These are phyloP conservation scores for Cladophialophora yegresii DNA, from an alignment of 2,329 filamentous ascomycete genomes.

Conservation along the genomic window DNA sequence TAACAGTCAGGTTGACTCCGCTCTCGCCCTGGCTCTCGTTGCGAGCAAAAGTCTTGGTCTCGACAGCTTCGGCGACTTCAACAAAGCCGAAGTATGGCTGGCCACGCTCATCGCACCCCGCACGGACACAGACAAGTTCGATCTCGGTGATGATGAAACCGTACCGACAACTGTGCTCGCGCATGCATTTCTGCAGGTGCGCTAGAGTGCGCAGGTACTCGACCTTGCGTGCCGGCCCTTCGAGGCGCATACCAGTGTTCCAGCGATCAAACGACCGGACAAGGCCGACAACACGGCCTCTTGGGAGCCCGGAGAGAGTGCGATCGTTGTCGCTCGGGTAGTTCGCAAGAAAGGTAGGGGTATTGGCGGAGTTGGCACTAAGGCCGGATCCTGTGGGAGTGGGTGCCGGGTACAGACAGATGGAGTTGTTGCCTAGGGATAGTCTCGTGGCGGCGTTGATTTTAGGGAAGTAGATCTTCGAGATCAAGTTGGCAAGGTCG, in stretches of 20 bases:
- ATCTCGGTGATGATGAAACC: conserved; percentile 97
- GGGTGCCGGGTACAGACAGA: conserved; percentile 48
- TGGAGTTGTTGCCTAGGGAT: conserved; percentile 67
- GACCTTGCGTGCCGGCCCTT: conserved; percentile 80
- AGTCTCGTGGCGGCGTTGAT: conserved; percentile 81
- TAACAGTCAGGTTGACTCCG: conserved; percentile 56
- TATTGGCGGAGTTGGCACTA: conserved; percentile 45
- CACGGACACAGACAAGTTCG: conserved; percentile 86
- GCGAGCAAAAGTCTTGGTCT: conserved; percentile 49
- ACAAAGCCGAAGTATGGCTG: conserved; percentile 86
- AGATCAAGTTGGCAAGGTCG: conserved; percentile 73
- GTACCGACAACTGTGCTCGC: conserved; percentile 88
- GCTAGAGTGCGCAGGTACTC: conserved; percentile 85
- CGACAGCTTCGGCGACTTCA: conserved; percentile 66
- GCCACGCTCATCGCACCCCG: conserved; percentile 63
- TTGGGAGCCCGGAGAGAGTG: conserved; percentile 52
- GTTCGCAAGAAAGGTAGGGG: conserved; percentile 57
- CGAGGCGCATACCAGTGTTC: conserved; percentile 90
- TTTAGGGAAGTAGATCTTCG: conserved; percentile 78
- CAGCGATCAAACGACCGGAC: conserved; percentile 90
- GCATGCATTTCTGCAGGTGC: conserved; percentile 87
- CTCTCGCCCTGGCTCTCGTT: conserved; percentile 15
- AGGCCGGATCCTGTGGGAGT: conserved; percentile 39
- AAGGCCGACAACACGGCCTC: conserved; percentile 74
- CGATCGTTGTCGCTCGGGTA: conserved; percentile 55